Conservation (phyloP, 768 basidiomycete genomes). For the Pleurotus sapidus region DNA sequence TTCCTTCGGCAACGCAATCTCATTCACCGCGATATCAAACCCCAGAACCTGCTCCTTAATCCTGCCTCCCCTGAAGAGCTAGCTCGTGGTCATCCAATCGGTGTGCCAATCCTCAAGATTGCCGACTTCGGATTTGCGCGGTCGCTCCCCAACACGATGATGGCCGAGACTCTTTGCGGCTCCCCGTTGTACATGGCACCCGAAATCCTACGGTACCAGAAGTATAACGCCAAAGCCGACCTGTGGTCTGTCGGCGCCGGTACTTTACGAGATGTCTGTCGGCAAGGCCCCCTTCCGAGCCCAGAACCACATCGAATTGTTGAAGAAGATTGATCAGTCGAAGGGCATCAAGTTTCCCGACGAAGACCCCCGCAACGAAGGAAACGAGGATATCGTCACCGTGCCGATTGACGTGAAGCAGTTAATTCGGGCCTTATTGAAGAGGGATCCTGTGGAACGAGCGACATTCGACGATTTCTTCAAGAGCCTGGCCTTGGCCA, state of each 20-base stretch:
- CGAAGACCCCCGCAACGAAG: constrained; percentile 65
- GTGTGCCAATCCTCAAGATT: constrained; percentile 93
- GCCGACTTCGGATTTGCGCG: constrained; percentile 99
- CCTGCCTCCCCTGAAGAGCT: constrained; percentile 79
- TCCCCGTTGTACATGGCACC: constrained; percentile 99
- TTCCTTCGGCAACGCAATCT: constrained; percentile 87
- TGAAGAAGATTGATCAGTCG: constrained; percentile 90
- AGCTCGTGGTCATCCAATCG: constrained; percentile 83
- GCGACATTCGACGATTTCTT: constrained; percentile 94
- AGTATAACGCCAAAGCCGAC: constrained; percentile 97
- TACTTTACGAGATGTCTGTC: constrained; percentile 92
- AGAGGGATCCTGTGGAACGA: constrained; percentile 79
- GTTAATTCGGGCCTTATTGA: constrained; percentile 81
- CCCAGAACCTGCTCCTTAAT: constrained; percentile 88
- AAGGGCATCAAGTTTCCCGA: constrained; percentile 94
- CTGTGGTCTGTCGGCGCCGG: constrained; percentile 98
- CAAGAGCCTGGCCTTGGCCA: constrained; percentile 69
- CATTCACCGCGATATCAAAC: constrained; percentile 97
- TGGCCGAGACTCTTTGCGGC: constrained; percentile 97
- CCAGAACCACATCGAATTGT: constrained; percentile 91
- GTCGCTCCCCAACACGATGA: constrained; percentile 84
- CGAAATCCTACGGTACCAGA: constrained; percentile 94
- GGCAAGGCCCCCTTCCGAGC: constrained; percentile 95
- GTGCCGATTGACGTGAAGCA: constrained; percentile 85
- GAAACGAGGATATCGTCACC: constrained; percentile 44